These are phyloP conservation scores for Brassica cretica DNA, from an alignment of 345 rosid genomes.

Conservation along the genomic window DNA sequence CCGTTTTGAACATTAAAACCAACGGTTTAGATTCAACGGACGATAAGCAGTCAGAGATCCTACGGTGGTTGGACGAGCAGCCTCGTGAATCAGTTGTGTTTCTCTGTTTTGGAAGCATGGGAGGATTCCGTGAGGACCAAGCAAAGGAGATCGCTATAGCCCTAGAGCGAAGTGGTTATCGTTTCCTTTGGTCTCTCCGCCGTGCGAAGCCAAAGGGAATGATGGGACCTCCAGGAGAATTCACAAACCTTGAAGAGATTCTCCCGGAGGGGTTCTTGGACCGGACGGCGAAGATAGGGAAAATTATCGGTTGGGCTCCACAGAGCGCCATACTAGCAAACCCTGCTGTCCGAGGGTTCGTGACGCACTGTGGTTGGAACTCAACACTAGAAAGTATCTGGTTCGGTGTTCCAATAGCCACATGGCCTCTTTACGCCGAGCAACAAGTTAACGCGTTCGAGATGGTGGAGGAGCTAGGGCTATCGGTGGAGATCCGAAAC, in stretches of 20 bases:
- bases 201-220: background rate
- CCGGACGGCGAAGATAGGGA: slow-evolving; percentile 41
- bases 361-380: slow-evolving; percentile 42
- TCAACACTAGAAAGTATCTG: slow-evolving; percentile 32
- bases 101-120: slow-evolving; percentile 68
- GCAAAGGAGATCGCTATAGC: slow-evolving; percentile 48
- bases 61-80: slow-evolving; percentile 59
- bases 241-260: slow-evolving; percentile 23
- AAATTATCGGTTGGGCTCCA: slow-evolving; percentile 55
- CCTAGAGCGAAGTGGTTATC: slow-evolving; percentile 45
- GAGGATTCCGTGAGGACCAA: slow-evolving; percentile 52
- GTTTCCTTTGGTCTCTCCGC: slow-evolving; percentile 61
- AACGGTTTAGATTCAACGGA: background rate
- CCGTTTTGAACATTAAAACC: slow-evolving; percentile 42
- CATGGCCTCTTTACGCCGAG: slow-evolving; percentile 39
- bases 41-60: slow-evolving; percentile 18
- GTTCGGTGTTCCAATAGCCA: slow-evolving; percentile 37
- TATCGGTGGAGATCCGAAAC: slow-evolving; percentile 48
- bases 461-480: slow-evolving; percentile 45
- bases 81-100: slow-evolving; percentile 54
- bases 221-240: slow-evolving; percentile 25
- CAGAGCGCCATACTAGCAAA: slow-evolving; percentile 45
- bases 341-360: slow-evolving; percentile 50
- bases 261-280: slow-evolving; percentile 51
- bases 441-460: slow-evolving; percentile 51